Evolutionary conservation across 2,329 filamentous ascomycete genomes (phyloP), one percentile per base, ranked within the genome.

Genomic region (Neopestalotiopsis sp.): DNA sequence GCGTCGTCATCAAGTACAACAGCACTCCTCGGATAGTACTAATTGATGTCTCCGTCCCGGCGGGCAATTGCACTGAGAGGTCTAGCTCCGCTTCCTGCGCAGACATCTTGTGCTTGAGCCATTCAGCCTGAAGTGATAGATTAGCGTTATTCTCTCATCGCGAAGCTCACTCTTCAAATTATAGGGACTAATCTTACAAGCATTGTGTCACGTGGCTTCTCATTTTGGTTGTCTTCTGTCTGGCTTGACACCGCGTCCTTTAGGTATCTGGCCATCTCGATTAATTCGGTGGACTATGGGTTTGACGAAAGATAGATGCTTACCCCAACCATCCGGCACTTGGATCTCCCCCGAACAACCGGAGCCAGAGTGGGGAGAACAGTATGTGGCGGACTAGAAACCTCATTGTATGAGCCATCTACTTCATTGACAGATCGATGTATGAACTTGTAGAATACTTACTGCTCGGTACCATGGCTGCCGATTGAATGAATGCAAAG

Each of bases 61-160:
- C 74, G 34, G 72, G 71, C 5, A 76, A n/a, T 32, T 76, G 73
- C 5, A 75, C 14, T 4, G 71, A 68, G 14, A 76, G 61, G 58
- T 77, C 75, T 14, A 75, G 34, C 61, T 76, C 74, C n/a, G 72
- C 74, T 67, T 77, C 73, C 5, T 68, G 69, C 1, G 67, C 71
- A 17, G 73, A 72, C 58, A 76, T 53, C 7, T 73, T 74, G 24
- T 73, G 66, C n/a, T 71, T 73, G 5, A 76, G 71, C 75, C 75
- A 76, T 38, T 74, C 73, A 56, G 74, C 73, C 74, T 76, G 17
- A 20, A 14, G 14, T 63, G 13, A 9, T 61, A 30, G 0, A 3
- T 5, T 7, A 57, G 14, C 34, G 20, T 67, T 38, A 66, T 65
- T 24, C 38, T 40, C 20, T 61, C 34, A n/a, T 17, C 28, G 7